Percentiles rank a stretch among this genome's conserved stretches.
Conservation (phyloP, 768 basidiomycete genomes). For the Agaricus subrufescens region DNA sequence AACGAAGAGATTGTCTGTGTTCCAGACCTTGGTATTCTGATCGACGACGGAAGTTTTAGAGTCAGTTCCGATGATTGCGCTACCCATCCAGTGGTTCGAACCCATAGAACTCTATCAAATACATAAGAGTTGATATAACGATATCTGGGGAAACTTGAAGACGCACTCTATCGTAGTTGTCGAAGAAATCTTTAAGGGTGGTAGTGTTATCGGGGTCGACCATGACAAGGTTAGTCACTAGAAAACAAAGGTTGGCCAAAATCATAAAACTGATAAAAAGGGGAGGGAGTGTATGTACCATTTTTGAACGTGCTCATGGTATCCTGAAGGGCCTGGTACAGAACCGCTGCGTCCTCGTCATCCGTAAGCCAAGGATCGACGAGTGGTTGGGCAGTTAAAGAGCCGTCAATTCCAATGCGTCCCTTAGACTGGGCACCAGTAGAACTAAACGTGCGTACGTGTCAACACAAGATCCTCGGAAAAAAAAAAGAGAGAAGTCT, state of each 20-base stretch:
- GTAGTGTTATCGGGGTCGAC: slow-evolving; percentile 60
- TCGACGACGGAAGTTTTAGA: slow-evolving; percentile 40
- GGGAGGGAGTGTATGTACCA: slow-evolving; percentile 30
- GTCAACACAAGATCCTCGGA: not conserved
- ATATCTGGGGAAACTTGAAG: not conserved
- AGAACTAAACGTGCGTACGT: slow-evolving; percentile 30
- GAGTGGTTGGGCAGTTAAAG: slow-evolving; percentile 41
- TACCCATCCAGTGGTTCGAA: slow-evolving; percentile 65
- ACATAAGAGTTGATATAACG: not conserved
- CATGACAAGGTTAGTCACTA: slow-evolving; percentile 47
- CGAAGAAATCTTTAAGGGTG: slow-evolving; percentile 46
- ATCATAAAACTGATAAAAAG: not conserved
- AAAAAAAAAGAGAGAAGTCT: not conserved
- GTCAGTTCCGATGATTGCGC: slow-evolving; percentile 38
- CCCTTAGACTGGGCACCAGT: slow-evolving; percentile 59
- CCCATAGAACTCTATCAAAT: slow-evolving; percentile 32
- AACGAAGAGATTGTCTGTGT: slow-evolving; percentile 48
- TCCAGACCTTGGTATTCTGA: slow-evolving; percentile 48
- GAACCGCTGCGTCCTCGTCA: slow-evolving; percentile 46
- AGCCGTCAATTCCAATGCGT: slow-evolving; percentile 53
- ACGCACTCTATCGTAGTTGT: slow-evolving; percentile 30
- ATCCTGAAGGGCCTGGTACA: slow-evolving; percentile 48
- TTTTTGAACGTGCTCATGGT: slow-evolving; percentile 35
- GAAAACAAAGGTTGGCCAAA: slow-evolving; percentile 5
- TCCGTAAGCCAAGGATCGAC: slow-evolving; percentile 57